A percentile compares a stretch with the other conserved stretches of the same genome.
These are phyloP conservation scores for Mrakia hoshinonis DNA, from an alignment of 768 basidiomycete genomes.

Conservation along the genomic window DNA sequence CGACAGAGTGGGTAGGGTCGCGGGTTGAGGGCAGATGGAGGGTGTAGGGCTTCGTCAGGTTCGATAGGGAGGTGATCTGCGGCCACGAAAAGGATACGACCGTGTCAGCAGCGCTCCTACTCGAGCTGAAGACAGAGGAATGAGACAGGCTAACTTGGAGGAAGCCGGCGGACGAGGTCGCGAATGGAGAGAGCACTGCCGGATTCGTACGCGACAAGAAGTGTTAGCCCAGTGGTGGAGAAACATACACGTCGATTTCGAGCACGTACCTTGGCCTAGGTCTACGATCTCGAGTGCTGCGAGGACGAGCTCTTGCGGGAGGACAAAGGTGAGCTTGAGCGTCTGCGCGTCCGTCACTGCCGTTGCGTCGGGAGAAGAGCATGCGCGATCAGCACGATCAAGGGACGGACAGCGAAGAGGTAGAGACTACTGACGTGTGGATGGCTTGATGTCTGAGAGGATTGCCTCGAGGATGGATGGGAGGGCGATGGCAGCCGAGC, in stretches of 20 bases:
- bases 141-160: too few relatives aligned
- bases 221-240: too few relatives aligned
- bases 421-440: neutral
- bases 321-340: constrained; percentile 16
- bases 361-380: too few relatives aligned
- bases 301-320: constrained; percentile 7
- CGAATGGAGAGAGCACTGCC: too few relatives aligned
- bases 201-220: too few relatives aligned
- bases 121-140: too few relatives aligned
- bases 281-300: constrained; percentile 16
- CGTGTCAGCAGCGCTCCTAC: too few relatives aligned
- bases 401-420: neutral
- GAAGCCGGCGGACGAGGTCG: too few relatives aligned
- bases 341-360: constrained; percentile 7
- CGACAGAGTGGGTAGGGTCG: neutral
- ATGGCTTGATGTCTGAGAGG: neutral
- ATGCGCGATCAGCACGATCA: too few relatives aligned
- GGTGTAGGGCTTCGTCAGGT: neutral
- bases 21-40: neutral
- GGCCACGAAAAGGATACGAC: neutral
- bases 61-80: neutral
- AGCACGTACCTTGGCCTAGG: constrained; percentile 18
- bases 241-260: too few relatives aligned
- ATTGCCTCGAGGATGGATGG: neutral
- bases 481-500: neutral